Conservation (phyloP, 192 early-diverging fungal species). For the Dissophora ornata region DNA sequence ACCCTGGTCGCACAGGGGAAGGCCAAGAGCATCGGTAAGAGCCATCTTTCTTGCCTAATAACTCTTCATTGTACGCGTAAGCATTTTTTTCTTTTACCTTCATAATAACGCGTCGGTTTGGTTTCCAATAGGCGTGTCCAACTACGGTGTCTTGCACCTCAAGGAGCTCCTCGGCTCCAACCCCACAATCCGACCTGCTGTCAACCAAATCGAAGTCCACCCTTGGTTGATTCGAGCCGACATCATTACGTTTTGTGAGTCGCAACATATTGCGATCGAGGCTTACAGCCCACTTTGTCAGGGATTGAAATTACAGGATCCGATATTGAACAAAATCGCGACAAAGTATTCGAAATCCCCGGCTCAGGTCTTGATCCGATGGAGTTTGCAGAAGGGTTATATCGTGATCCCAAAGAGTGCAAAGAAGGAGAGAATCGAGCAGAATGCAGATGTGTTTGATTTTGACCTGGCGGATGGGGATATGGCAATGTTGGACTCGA, state of each 20-base stretch:
- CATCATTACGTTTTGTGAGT: constrained; percentile 55
- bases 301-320: constrained; percentile 59
- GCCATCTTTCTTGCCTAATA: not conserved
- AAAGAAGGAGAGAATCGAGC: constrained; percentile 58
- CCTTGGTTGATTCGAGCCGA: constrained; percentile 62
- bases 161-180: constrained; percentile 57
- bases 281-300: constrained; percentile 65
- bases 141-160: constrained; percentile 65
- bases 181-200: constrained; percentile 55
- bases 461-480: constrained; percentile 67
- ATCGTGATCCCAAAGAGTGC: constrained; percentile 69
- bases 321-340: constrained; percentile 58
- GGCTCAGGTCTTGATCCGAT: constrained; percentile 70
- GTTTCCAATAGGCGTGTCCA: constrained; percentile 57
- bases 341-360: constrained; percentile 61
- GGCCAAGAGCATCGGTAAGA: constrained; percentile 62
- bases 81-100: too few relatives aligned
- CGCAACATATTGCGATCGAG: constrained; percentile 62
- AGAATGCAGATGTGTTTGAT: constrained; percentile 70
- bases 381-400: constrained; percentile 67
- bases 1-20: constrained; percentile 59
- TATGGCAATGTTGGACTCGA: constrained; percentile 61
- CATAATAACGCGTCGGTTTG: not conserved
- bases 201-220: constrained; percentile 71
- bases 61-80: not conserved